Percentiles rank a stretch among this genome's conserved stretches.
Evolutionary conservation across 352 stramenopile genomes (phyloP).

Genomic region (Phytophthora quininea): DNA sequence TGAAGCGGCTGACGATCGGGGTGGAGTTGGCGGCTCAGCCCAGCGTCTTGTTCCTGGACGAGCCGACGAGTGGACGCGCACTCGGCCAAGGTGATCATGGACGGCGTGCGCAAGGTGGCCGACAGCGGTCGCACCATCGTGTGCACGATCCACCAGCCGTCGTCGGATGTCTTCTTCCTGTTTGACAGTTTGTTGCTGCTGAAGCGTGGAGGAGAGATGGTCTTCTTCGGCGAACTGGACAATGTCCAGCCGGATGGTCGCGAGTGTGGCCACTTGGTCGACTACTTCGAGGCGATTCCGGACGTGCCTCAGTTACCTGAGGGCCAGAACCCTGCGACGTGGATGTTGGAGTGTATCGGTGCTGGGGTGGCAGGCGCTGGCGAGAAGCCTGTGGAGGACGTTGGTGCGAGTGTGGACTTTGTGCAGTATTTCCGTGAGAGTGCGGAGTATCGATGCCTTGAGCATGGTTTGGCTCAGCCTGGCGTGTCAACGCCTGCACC

Average conservation of each 20-base stretch:
- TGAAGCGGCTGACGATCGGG: no score
- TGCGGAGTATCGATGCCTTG: slow-evolving; percentile 3
- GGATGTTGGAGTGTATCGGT: slow-evolving; percentile 1
- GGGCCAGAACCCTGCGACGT: neutral
- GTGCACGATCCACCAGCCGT: slow-evolving; percentile 51
- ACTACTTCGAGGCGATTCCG: neutral
- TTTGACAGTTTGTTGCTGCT: slow-evolving; percentile 88
- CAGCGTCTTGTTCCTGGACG: no score
- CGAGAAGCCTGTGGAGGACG: slow-evolving; percentile 8
- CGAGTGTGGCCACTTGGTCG: neutral
- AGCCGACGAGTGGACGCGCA: slow-evolving; percentile 54
- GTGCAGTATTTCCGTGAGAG: slow-evolving; percentile 8
- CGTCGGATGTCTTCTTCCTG: slow-evolving; percentile 28
- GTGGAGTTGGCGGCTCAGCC: no score
- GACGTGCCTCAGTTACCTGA: neutral
- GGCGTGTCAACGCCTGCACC: slow-evolving; percentile 12
- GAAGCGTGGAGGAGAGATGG: slow-evolving; percentile 56
- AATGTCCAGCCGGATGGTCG: slow-evolving; percentile 10
- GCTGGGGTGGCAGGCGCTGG: slow-evolving; percentile 15
- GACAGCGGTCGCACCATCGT: slow-evolving; percentile 70
- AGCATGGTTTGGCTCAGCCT: slow-evolving; percentile 6
- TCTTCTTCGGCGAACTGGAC: slow-evolving; percentile 61
- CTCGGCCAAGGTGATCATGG: slow-evolving; percentile 77
- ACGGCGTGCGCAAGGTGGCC: slow-evolving; percentile 85
- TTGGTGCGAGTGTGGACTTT: slow-evolving; percentile 1